Percentiles rank a stretch among this genome's conserved stretches.
Evolutionary conservation across 257 asterid genomes (phyloP).

Genomic region (Solanum dulcamara): DNA sequence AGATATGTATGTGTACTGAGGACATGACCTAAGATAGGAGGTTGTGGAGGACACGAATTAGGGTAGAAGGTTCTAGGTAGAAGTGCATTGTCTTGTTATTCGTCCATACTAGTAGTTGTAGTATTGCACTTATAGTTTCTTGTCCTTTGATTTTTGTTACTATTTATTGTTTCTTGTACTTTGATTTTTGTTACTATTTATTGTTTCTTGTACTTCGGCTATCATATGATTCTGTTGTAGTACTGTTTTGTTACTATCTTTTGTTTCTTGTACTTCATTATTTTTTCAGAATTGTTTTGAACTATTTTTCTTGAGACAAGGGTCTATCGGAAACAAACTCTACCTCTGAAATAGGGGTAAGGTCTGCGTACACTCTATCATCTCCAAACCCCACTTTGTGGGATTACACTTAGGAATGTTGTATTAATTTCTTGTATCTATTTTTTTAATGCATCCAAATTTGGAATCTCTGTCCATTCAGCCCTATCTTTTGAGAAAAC

Average conservation of each 20-base stretch:
- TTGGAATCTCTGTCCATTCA: background rate
- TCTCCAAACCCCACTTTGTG: background rate
- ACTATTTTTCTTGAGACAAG: background rate
- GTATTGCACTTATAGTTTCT: background rate
- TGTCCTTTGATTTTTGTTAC: background rate
- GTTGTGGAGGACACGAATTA: background rate
- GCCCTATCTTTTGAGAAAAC: background rate
- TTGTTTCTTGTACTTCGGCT: background rate
- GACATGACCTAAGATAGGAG: background rate
- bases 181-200: background rate
- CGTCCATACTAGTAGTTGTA: background rate
- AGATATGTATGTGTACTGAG: background rate
- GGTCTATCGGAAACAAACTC: background rate
- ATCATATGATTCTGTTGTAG: too few relatives aligned
- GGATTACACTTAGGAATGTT: background rate
- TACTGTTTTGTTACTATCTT: too few relatives aligned
- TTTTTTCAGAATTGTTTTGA: background rate
- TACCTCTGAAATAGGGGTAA: background rate
- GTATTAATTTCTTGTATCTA: background rate
- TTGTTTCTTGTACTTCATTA: background rate
- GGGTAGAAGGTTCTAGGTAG: background rate
- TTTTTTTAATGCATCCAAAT: background rate
- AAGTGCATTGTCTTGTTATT: background rate
- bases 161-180: background rate
- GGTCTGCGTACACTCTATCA: background rate